Percentiles rank a stretch among this genome's conserved stretches.
These are phyloP conservation scores for Trichoderma sp. DNA, from an alignment of 2,329 filamentous ascomycete genomes.

Conservation along the genomic window DNA sequence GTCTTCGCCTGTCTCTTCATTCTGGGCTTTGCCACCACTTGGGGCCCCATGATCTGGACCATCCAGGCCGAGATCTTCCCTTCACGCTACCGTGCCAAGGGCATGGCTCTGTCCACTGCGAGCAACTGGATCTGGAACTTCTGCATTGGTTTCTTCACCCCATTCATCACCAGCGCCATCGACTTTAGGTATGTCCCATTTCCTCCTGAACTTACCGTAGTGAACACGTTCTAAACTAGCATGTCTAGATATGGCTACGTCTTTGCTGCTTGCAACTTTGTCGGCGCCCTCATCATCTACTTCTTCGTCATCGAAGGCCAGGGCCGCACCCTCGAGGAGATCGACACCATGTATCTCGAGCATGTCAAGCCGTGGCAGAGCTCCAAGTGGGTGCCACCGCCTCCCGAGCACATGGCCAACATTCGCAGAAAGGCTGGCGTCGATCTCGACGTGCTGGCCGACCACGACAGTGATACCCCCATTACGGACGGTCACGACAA, in stretches of 20 bases:
- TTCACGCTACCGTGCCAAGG: conserved; percentile 61
- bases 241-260: conserved; percentile 63
- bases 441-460: conserved; percentile 38
- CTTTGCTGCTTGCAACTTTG: conserved; percentile 71
- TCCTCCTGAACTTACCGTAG: too few relatives aligned
- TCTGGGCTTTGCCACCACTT: conserved; percentile 66
- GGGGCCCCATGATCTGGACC: conserved; percentile 67
- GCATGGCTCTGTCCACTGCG: conserved; percentile 62
- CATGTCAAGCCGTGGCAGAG: conserved; percentile 66
- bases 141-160: conserved; percentile 74
- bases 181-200: conserved; percentile 58
- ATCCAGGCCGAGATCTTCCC: conserved; percentile 68
- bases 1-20: conserved; percentile 67
- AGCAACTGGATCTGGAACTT: conserved; percentile 76
- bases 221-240: background rate
- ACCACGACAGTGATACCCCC: conserved; percentile 13
- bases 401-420: conserved; percentile 48
- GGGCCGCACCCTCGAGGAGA: conserved; percentile 74
- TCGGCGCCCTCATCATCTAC: conserved; percentile 67
- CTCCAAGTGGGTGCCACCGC: conserved; percentile 53
- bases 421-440: conserved; percentile 48
- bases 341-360: conserved; percentile 76
- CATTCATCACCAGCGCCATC: conserved; percentile 73
- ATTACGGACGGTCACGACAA: background rate
- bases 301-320: conserved; percentile 78